Evolutionary conservation across 805 yeast species (phyloP), one percentile per base, ranked within the genome.

Genomic region (Kodamaea restingae): DNA sequence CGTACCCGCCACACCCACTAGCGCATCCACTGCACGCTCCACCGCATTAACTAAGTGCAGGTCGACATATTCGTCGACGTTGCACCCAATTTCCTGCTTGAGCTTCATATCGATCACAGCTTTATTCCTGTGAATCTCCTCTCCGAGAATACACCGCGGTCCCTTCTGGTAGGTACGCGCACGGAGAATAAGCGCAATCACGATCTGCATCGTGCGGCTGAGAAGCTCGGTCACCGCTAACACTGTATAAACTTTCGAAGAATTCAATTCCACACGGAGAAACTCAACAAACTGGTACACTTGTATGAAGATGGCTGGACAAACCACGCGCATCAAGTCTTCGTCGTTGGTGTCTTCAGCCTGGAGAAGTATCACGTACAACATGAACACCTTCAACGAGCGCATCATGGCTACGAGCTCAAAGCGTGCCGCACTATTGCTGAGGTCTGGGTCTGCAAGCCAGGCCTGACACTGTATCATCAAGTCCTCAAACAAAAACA

Each of bases 111-210:
- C 38, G 7, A 39, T 21, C 9, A n/a, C 27, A 12, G 32, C 35
- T 24, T 34, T 39, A 10, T 26, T 32, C 12, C 26, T 35, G 11
- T 39, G 41, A 6, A 36, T 30, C 26, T 21, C 32, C 3, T 41
- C 35, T 2, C 41, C 45, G 8, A 42, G 46, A 32, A 34, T 36
- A 18, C 43, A 36, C n/a, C 44, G 44, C 35, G 15, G 35, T 21
- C 22, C 18, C 14, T 31, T 18, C 12, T 32, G 26, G 25, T 26
- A 34, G 18, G 32, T 34, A 11, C 42, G 28, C 18, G 61, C 48
- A 21, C 71, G 46, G 10, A 62, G 45, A 18, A 63, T 45, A 4
- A 65, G 48, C 4, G 66, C 70, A n/a, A 61, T 54, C 2, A 61
- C 42, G 32, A 60, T 45, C 28, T 64, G 70, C 5, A 63, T 51